Conservation (phyloP, 805 yeast species). For the Debaryomyces hansenii region DNA sequence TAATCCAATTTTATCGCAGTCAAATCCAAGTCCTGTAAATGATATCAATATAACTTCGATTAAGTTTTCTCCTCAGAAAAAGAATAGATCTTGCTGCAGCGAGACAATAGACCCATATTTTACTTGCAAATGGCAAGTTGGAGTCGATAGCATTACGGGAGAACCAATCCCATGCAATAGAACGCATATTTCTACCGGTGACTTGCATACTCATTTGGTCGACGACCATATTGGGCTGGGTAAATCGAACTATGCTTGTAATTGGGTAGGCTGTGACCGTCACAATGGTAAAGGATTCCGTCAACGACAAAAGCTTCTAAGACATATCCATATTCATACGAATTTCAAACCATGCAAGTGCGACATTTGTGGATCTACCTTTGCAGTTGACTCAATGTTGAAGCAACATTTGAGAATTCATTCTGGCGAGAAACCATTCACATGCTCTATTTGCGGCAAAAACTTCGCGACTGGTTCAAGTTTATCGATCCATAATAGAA, state of each 20-base stretch:
- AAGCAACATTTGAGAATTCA: conserved; percentile 82
- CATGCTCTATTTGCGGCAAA: conserved; percentile 73
- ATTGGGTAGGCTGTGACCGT: conserved; percentile 79
- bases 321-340: conserved; percentile 90
- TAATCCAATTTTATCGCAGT: not conserved
- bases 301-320: conserved; percentile 80
- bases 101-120: conserved; percentile 27
- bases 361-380: conserved; percentile 61
- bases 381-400: conserved; percentile 77
- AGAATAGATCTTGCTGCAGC: conserved; percentile 2
- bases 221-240: conserved; percentile 73
- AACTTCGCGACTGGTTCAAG: conserved; percentile 80
- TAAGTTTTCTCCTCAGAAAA: conserved; percentile 28
- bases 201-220: conserved; percentile 70
- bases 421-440: conserved; percentile 86
- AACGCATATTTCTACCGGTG: conserved; percentile 53
- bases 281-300: conserved; percentile 56
- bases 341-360: conserved; percentile 80
- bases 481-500: conserved; percentile 77
- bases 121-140: conserved; percentile 47
- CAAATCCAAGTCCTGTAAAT: not conserved
- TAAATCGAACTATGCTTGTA: conserved; percentile 64
- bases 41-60: conserved; percentile 33
- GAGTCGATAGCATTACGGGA: conserved; percentile 23
- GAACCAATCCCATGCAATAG: conserved; percentile 47